Percentiles rank a stretch among this genome's conserved stretches.
Evolutionary conservation across 805 yeast species (phyloP).

Genomic region (Debaryomyces maramus): DNA sequence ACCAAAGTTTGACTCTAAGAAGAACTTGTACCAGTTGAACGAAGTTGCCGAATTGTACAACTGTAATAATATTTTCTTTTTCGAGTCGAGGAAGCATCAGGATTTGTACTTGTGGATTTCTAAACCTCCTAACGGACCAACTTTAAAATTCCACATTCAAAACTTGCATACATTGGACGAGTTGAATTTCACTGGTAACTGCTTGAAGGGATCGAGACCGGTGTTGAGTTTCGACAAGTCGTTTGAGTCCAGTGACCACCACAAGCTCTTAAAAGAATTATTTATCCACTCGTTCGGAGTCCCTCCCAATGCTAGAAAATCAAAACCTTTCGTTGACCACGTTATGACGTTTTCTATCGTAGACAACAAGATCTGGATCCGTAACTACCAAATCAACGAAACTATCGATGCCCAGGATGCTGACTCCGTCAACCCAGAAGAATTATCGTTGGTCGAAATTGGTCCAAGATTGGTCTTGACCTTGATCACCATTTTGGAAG

Average conservation of each 20-base stretch:
- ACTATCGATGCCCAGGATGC: constrained; percentile 59
- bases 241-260: constrained; percentile 66
- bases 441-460: constrained; percentile 82
- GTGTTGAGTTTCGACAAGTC: constrained; percentile 81
- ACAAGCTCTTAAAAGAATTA: constrained; percentile 71
- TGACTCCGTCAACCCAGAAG: constrained; percentile 49
- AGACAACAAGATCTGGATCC: constrained; percentile 92
- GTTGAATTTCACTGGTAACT: constrained; percentile 93
- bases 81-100: constrained; percentile 94
- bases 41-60: constrained; percentile 96
- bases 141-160: constrained; percentile 88
- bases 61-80: constrained; percentile 91
- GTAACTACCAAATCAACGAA: constrained; percentile 88
- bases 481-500: constrained; percentile 86
- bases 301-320: constrained; percentile 88
- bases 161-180: constrained; percentile 96
- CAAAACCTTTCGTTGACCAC: constrained; percentile 94
- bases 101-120: constrained; percentile 94
- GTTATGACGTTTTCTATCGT: constrained; percentile 91
- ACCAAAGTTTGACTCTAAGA: constrained; percentile 92
- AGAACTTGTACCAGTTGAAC: constrained; percentile 81
- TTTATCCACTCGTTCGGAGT: constrained; percentile 69
- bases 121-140: constrained; percentile 98
- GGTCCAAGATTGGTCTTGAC: constrained; percentile 97
- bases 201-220: constrained; percentile 94